Conservation (phyloP, 1,139 yeast genomes). For the Tardiomyces digboiensis region DNA sequence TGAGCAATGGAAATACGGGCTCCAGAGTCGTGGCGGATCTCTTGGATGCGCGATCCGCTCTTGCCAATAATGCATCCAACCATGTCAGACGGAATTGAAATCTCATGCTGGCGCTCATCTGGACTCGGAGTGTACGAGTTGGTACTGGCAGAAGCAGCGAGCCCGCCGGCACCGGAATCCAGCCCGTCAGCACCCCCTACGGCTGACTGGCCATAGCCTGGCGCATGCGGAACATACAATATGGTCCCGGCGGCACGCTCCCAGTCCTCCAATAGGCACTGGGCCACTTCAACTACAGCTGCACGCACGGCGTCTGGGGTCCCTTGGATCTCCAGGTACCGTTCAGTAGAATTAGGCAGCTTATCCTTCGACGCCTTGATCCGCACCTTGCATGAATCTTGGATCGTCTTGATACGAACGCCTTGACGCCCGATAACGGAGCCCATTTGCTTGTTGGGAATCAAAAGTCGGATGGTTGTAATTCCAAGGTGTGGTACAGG, state of each 20-base stretch:
- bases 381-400: slow-evolving; percentile 58
- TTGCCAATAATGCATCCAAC: slow-evolving; percentile 91
- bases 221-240: slow-evolving; percentile 52
- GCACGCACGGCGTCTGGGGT: slow-evolving; percentile 51
- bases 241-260: slow-evolving; percentile 50
- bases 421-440: slow-evolving; percentile 87
- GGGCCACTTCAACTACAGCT: slow-evolving; percentile 53
- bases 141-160: not conserved
- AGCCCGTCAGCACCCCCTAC: slow-evolving; percentile 5
- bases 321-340: slow-evolving; percentile 87
- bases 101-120: slow-evolving; percentile 31
- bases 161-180: not conserved
- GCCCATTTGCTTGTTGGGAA: slow-evolving; percentile 87
- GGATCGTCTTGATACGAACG: slow-evolving; percentile 69
- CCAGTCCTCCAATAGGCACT: slow-evolving; percentile 69
- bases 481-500: slow-evolving; percentile 45
- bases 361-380: slow-evolving; percentile 87
- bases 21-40: slow-evolving; percentile 71
- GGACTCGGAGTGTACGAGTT: not conserved
- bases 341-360: slow-evolving; percentile 76
- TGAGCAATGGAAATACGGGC: slow-evolving; percentile 76
- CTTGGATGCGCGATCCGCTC: slow-evolving; percentile 80
- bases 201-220: slow-evolving; percentile 11
- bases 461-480: slow-evolving; percentile 56
- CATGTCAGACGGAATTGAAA: slow-evolving; percentile 68